Evolutionary conservation across 129 eudicot species (phyloP).

Genomic region (Flaveria sonorensis): DNA sequence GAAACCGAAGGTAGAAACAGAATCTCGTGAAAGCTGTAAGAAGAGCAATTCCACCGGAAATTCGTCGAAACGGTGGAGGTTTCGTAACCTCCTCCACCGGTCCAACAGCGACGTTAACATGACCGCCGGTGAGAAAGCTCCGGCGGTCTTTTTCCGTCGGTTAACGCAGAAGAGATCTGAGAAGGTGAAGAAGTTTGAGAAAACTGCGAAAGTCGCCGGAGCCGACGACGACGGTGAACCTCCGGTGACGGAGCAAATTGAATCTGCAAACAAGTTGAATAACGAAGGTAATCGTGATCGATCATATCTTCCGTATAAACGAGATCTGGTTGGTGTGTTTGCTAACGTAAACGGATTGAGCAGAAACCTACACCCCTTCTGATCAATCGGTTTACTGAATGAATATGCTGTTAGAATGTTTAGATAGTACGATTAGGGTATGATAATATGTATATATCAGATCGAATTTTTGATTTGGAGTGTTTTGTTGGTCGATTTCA

Average conservation of each 20-base stretch:
- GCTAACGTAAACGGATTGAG: slow-evolving; percentile 48
- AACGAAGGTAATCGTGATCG: slow-evolving; percentile 38
- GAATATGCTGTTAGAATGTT: not conserved
- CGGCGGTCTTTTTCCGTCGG: slow-evolving; percentile 12
- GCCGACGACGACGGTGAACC: slow-evolving; percentile 21
- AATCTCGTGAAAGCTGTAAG: slow-evolving; percentile 40
- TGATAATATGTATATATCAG: not conserved
- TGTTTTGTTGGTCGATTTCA: slow-evolving; percentile 15
- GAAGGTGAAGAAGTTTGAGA: slow-evolving; percentile 27
- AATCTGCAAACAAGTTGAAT: slow-evolving; percentile 4
- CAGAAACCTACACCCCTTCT: slow-evolving; percentile 19
- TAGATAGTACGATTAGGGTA: slow-evolving; percentile 1
- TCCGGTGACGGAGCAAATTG: slow-evolving; percentile 6
- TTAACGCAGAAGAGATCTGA: slow-evolving; percentile 19
- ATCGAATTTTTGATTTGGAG: not conserved
- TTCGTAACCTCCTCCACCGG: slow-evolving; percentile 46
- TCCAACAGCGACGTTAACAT: slow-evolving; percentile 46
- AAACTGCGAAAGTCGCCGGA: slow-evolving; percentile 33
- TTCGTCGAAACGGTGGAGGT: slow-evolving; percentile 67
- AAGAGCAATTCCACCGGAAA: slow-evolving; percentile 71
- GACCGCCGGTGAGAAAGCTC: slow-evolving; percentile 18
- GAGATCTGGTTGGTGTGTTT: slow-evolving; percentile 47
- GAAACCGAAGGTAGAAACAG: slow-evolving; percentile 36
- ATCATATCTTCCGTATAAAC: slow-evolving; percentile 53
- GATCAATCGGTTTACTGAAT: not conserved